Conservation (phyloP, 148 eudicot species). For the Vaccinium darrowii region DNA sequence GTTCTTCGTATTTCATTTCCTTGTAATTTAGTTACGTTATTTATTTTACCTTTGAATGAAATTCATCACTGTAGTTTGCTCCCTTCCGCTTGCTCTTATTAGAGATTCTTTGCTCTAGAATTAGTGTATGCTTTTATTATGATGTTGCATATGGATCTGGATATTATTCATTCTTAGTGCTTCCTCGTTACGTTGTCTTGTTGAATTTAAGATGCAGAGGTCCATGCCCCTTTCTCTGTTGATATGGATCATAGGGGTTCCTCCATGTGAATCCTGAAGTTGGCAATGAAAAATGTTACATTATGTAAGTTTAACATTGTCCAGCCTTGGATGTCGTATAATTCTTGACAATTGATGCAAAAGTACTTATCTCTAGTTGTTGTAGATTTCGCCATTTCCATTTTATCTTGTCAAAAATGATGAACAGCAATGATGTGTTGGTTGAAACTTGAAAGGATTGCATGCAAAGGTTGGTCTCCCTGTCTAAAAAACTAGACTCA, state of each 20-base stretch:
- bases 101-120: neutral
- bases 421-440: neutral
- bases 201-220: neutral
- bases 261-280: neutral
- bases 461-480: neutral
- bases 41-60: neutral
- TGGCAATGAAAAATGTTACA: neutral
- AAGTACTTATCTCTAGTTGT: neutral
- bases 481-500: neutral
- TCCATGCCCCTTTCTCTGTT: neutral
- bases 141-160: neutral
- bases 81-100: neutral
- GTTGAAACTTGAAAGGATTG: neutral
- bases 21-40: slow-evolving; percentile 7
- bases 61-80: neutral
- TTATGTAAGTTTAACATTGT: neutral
- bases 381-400: neutral
- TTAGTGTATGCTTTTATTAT: neutral
- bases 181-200: no score
- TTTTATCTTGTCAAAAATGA: neutral
- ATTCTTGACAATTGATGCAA: neutral
- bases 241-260: neutral
- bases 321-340: neutral
- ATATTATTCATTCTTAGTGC: neutral
- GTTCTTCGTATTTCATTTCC: slow-evolving; percentile 14